phyloP scores from a whole-genome alignment of 2,329 filamentous ascomycete genomes.

The Amauroascus niger region DNA sequence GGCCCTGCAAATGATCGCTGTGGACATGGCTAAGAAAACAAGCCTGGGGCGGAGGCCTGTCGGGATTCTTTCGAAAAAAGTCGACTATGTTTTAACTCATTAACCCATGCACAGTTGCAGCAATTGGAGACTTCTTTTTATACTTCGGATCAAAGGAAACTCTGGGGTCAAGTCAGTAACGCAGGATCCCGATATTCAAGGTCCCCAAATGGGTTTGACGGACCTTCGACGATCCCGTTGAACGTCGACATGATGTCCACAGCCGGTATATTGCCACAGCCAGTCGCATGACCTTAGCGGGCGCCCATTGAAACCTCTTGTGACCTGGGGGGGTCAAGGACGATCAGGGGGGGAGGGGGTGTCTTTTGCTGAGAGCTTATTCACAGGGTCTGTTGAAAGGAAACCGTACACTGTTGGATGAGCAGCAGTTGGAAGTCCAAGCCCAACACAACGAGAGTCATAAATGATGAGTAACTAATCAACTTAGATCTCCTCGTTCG shows the following conservation, averaged over 20 bases:
- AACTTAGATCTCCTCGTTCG: no score
- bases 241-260: constrained; percentile 26
- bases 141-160: constrained; percentile 19
- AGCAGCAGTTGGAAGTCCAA: no score
- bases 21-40: constrained; percentile 91
- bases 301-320: not conserved
- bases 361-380: not conserved
- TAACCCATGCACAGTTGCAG: not conserved
- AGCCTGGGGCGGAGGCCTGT: constrained; percentile 55
- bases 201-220: not conserved
- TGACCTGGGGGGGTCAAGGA: not conserved
- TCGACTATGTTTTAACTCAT: constrained; percentile 50
- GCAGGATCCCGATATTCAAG: not conserved
- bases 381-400: no score
- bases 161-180: constrained; percentile 14
- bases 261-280: not conserved
- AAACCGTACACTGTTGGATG: no score
- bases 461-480: no score
- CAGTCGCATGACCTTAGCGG: not conserved
- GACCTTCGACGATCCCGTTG: constrained; percentile 26
- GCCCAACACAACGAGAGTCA: no score
- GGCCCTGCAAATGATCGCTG: constrained; percentile 74
- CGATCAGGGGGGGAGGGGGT: not conserved
- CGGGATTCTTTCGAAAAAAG: constrained; percentile 57
- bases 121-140: not conserved